Conservation (phyloP, 345 rosid species). For the Citrus cavaleriei region DNA sequence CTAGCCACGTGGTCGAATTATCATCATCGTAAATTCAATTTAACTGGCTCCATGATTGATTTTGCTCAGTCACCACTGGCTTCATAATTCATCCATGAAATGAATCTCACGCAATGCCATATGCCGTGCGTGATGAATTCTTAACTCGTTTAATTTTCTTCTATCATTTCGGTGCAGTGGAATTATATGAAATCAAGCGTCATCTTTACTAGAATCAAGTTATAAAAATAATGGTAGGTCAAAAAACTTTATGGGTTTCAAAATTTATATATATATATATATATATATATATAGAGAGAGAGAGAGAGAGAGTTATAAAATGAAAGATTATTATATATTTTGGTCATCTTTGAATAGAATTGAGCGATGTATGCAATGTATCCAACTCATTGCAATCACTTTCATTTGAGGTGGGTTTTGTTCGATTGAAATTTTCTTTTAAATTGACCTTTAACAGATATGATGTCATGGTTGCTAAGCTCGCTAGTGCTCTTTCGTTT, state of each 20-base stretch:
- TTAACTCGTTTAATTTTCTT: not conserved
- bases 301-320: no score
- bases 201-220: not conserved
- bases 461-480: not conserved
- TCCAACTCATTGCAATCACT: conserved; percentile 2
- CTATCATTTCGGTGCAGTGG: not conserved
- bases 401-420: not conserved
- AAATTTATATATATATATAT: no score
- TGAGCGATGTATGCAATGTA: conserved; percentile 12
- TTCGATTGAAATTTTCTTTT: not conserved
- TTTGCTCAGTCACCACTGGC: not conserved
- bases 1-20: not conserved
- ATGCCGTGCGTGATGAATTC: not conserved
- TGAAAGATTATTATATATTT: no score
- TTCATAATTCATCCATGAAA: not conserved
- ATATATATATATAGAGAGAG: no score
- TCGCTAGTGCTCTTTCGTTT: conserved; percentile 1
- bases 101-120: not conserved
- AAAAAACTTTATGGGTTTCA: not conserved
- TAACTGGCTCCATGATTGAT: not conserved
- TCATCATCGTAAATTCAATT: not conserved
- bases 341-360: not conserved
- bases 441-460: not conserved
- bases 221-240: not conserved
- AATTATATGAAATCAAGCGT: not conserved